Conservation (phyloP, 1,284 basidiomycete species). For the Papiliotrema flavescens region DNA sequence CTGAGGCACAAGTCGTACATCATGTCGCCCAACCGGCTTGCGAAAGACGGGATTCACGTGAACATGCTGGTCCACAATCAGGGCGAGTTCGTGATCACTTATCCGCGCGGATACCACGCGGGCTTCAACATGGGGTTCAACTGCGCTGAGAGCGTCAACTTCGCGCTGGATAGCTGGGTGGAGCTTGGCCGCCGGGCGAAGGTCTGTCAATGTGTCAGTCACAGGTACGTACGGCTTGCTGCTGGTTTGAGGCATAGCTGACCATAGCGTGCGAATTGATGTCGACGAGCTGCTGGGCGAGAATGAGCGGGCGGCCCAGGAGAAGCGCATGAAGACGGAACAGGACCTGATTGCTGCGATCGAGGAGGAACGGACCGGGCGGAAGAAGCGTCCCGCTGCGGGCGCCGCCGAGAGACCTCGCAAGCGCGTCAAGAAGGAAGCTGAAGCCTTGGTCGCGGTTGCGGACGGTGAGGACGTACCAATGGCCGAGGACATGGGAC, state of each 20-base stretch:
- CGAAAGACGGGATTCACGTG: slow-evolving; percentile 74
- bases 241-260: not conserved
- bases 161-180: slow-evolving; percentile 92
- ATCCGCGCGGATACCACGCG: slow-evolving; percentile 88
- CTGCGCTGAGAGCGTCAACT: slow-evolving; percentile 97
- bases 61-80: slow-evolving; percentile 85
- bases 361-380: slow-evolving; percentile 18
- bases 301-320: slow-evolving; percentile 43
- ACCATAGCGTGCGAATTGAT: slow-evolving; percentile 76
- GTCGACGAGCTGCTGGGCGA: slow-evolving; percentile 71
- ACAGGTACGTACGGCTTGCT: slow-evolving; percentile 60
- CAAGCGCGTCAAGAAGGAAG: not conserved
- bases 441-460: not conserved
- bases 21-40: slow-evolving; percentile 79
- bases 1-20: slow-evolving; percentile 95
- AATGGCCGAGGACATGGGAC: too few relatives aligned
- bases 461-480: not conserved
- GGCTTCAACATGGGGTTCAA: slow-evolving; percentile 98
- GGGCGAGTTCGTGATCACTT: slow-evolving; percentile 95
- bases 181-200: slow-evolving; percentile 79
- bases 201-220: slow-evolving; percentile 74
- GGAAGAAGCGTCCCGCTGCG: slow-evolving; percentile 5
- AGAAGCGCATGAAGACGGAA: slow-evolving; percentile 7
- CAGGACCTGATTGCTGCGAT: slow-evolving; percentile 32
- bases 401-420: not conserved